phyloP scores from a whole-genome alignment of 768 basidiomycete genomes.

The Xerocomellus dryophilus region DNA sequence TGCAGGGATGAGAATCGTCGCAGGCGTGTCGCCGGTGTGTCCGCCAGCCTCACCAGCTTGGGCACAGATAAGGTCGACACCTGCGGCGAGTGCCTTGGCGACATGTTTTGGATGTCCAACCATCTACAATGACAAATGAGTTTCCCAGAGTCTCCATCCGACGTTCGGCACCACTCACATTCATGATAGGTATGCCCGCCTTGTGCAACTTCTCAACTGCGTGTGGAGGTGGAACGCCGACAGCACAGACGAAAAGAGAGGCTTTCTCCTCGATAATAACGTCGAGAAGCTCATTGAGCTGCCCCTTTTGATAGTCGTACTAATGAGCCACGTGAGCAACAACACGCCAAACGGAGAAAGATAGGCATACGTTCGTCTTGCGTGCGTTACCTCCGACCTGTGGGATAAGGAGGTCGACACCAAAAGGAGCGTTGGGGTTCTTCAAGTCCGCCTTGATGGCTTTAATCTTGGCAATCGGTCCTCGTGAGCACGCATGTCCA shows the following conservation, averaged over 20 bases:
- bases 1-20: slow-evolving; percentile 85
- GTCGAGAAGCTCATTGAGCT: slow-evolving; percentile 77
- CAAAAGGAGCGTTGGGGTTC: slow-evolving; percentile 79
- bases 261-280: slow-evolving; percentile 92
- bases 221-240: slow-evolving; percentile 81
- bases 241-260: slow-evolving; percentile 85
- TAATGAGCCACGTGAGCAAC: slow-evolving; percentile 25
- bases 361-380: slow-evolving; percentile 74
- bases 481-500: slow-evolving; percentile 4
- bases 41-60: slow-evolving; percentile 93
- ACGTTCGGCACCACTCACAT: slow-evolving; percentile 40
- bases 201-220: slow-evolving; percentile 80
- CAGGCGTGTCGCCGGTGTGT: slow-evolving; percentile 81
- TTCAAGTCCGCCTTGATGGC: slow-evolving; percentile 69
- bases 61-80: slow-evolving; percentile 91
- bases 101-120: slow-evolving; percentile 95
- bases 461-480: slow-evolving; percentile 48
- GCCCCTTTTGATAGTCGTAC: slow-evolving; percentile 89
- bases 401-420: slow-evolving; percentile 87
- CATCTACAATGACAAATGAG: slow-evolving; percentile 45
- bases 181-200: slow-evolving; percentile 86
- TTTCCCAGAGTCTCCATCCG: not conserved
- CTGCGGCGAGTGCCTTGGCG: slow-evolving; percentile 72
- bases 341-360: not conserved
- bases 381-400: slow-evolving; percentile 83